Evolutionary conservation across 768 basidiomycete genomes (phyloP), one percentile per base, ranked within the genome.

Genomic region (Neoboletus subvelutipes): DNA sequence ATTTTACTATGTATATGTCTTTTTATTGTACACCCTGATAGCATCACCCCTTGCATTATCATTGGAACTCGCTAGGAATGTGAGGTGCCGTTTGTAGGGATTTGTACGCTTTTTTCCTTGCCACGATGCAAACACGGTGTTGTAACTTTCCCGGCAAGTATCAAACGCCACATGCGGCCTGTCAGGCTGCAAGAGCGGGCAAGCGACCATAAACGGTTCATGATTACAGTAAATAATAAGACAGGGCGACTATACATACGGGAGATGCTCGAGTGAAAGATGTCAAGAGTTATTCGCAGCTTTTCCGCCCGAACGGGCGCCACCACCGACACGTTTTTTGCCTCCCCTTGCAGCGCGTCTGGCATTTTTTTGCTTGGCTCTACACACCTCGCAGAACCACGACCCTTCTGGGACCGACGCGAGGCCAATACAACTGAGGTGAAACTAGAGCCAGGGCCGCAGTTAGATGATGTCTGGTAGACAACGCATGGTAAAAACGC

Each of bases 361-460:
- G 47, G 75, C 76, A 55, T 75, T 74, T 55, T 83, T 73, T 61
- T 71, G 82, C 67, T 84, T 88, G 41, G 67, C 72, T 55, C 75
- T 78, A 64, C 91, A 93, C 4, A 74, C 72, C 1, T 88, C 84
- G 68, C 91, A 93, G 66, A 80, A 89, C 91, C 91, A 93, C 26
- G 76, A 77, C 1, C 88, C 89, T 2, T 83, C 82, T 0, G 92
- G 91, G 5, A 83, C 78, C 6, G 78, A 78, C 3, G 78, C 75
- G 42, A 94, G 77, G 0, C 86, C 86, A 43, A 90, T 82, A 69
- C 91, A 94, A 15, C 75, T 76, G 54, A 93, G 76, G 70, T 94
- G 91, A 78, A 92, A 94, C 91, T 94, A 64, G 50, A 47, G 17
- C 6, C 54, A 47, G 42, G 54, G 31, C 61, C 55, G 42, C 29